A percentile compares a stretch with the other conserved stretches of the same genome.
These are phyloP conservation scores for Schizothecium vesticola DNA, from an alignment of 495 filamentous ascomycete species.

Conservation along the genomic window DNA sequence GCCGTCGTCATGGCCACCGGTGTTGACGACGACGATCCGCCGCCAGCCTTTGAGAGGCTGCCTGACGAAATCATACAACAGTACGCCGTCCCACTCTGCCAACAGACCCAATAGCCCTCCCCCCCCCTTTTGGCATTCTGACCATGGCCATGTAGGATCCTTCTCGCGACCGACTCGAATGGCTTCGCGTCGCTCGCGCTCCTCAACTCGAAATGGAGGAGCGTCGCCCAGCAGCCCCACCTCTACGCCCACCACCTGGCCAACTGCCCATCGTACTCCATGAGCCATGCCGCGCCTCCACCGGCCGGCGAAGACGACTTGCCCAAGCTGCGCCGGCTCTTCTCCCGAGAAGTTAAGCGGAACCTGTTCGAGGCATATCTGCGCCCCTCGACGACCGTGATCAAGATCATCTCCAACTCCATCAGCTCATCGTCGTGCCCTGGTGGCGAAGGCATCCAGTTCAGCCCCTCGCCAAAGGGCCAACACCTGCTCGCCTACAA, in stretches of 20 bases:
- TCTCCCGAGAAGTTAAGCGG: constrained; percentile 64
- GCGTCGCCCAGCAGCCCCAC: constrained; percentile 61
- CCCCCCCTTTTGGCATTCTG: constrained; percentile 1
- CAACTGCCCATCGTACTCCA: constrained; percentile 61
- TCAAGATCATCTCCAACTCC: constrained; percentile 76
- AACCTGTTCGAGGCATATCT: constrained; percentile 78
- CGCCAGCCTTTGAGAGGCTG: constrained; percentile 38
- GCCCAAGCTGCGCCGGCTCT: constrained; percentile 56
- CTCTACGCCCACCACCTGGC: constrained; percentile 75
- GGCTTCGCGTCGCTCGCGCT: constrained; percentile 77
- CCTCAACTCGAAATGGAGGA: constrained; percentile 74
- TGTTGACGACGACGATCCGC: constrained; percentile 16
- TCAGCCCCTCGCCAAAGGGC: constrained; percentile 69
- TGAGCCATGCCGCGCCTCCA: constrained; percentile 44
- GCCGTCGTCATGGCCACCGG: constrained; percentile 18
- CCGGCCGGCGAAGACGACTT: constrained; percentile 49
- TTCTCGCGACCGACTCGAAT: constrained; percentile 67
- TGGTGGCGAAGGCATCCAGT: constrained; percentile 80
- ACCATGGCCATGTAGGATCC: constrained; percentile 52
- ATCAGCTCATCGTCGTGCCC: constrained; percentile 79
- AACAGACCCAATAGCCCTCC: no score
- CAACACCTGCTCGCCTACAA: constrained; percentile 72
- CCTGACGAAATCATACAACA: constrained; percentile 49
- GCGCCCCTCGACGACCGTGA: constrained; percentile 60
- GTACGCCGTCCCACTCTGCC: constrained; percentile 25